Conservation (phyloP, 169 alveolate genomes). For the Plasmodium falciparum region DNA sequence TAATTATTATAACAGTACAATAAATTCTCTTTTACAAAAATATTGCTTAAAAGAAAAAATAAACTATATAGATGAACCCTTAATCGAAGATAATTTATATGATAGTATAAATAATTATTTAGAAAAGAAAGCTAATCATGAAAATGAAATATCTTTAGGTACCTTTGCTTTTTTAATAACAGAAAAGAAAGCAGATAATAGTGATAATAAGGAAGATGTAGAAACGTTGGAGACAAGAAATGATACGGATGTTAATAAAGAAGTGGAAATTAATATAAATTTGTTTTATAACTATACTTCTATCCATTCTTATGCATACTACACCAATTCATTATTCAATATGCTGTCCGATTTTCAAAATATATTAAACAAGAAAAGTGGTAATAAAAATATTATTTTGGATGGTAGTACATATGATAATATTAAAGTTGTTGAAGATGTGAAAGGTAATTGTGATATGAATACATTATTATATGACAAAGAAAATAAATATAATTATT, state of each 20-base stretch:
- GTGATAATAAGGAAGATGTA: neutral
- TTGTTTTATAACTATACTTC: slow-evolving; percentile 68
- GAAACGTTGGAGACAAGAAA: too few relatives aligned
- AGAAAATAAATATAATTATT: neutral
- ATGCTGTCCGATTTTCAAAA: slow-evolving; percentile 50
- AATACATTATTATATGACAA: too few relatives aligned
- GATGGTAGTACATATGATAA: neutral
- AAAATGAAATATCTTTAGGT: slow-evolving; percentile 44
- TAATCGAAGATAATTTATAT: slow-evolving; percentile 46
- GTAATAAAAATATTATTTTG: neutral
- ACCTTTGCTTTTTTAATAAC: slow-evolving; percentile 25
- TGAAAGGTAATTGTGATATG: neutral
- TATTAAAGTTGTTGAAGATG: neutral
- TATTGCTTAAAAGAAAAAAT: slow-evolving; percentile 62
- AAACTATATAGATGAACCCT: slow-evolving; percentile 26
- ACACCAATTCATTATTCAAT: slow-evolving; percentile 47
- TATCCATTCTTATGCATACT: slow-evolving; percentile 66
- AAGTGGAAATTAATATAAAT: slow-evolving; percentile 43
- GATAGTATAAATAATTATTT: slow-evolving; percentile 17
- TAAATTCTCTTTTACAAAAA: slow-evolving; percentile 29
- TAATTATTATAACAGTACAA: slow-evolving; percentile 42
- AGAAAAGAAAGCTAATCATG: neutral
- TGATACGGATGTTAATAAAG: neutral
- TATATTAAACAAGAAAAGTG: slow-evolving; percentile 1
- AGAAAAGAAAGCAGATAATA: slow-evolving; percentile 5